phyloP scores from a whole-genome alignment of 352 stramenopile species.

The Albugo candida region DNA sequence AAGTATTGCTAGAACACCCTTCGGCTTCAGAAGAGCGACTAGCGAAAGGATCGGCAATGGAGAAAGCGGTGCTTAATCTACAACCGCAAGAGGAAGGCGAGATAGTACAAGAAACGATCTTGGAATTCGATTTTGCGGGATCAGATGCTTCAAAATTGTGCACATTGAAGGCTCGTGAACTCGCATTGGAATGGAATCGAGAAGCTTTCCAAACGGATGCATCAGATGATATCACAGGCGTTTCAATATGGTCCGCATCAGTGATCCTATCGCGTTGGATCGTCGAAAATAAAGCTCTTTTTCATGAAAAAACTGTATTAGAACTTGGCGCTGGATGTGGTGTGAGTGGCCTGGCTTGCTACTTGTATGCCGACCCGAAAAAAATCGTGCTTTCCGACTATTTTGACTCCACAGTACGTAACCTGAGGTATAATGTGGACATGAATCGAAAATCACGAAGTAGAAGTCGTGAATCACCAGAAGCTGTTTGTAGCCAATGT shows the following conservation, averaged over 20 bases:
- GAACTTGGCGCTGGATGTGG: constrained; percentile 68
- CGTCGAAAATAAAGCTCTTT: constrained; percentile 36
- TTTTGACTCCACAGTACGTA: constrained; percentile 64
- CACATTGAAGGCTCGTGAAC: constrained; percentile 49
- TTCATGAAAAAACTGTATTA: constrained; percentile 54
- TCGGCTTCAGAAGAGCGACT: constrained; percentile 62
- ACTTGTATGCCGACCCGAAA: constrained; percentile 55
- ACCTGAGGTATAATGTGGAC: constrained; percentile 58
- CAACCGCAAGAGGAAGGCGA: constrained; percentile 24
- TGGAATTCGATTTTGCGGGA: constrained; percentile 60
- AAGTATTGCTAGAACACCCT: constrained; percentile 47
- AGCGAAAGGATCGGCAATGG: constrained; percentile 47
- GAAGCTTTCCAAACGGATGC: constrained; percentile 60
- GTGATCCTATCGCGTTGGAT: constrained; percentile 72
- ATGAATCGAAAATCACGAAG: constrained; percentile 30
- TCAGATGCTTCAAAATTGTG: constrained; percentile 14
- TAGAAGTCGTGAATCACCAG: neutral
- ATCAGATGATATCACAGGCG: constrained; percentile 72
- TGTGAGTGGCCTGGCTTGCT: constrained; percentile 57
- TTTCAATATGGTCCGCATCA: constrained; percentile 78
- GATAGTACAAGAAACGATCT: constrained; percentile 63
- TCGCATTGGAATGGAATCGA: constrained; percentile 68
- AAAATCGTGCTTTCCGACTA: constrained; percentile 70
- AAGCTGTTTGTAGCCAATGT: constrained; percentile 30
- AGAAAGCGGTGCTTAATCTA: constrained; percentile 24